Base-by-base conservation (phyloP, 1,284 basidiomycete genomes). In the Irpex rosettiformis region DNA sequence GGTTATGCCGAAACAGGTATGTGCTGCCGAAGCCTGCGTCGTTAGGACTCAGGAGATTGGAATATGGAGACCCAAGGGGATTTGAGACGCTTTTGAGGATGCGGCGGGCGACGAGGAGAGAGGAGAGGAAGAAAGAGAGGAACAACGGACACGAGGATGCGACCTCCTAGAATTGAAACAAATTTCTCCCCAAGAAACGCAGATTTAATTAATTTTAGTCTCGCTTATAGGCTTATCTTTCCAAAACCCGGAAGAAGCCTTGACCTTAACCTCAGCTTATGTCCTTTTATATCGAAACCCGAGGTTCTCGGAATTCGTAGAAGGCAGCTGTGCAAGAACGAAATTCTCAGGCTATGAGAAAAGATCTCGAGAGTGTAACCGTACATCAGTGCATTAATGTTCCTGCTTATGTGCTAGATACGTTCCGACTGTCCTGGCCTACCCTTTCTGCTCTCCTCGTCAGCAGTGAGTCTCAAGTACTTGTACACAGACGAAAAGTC, bases 401-500 rank as follows among this genome's bases (percentile, higher is more conserved):
- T n/a, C 42, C 4, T 45, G 18, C 55, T 21, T 27, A 25, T 29
- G 33, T 22, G 51, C 47, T 49, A 60, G 45, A 56, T 47, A 3
- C 42, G n/a, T 43, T 59, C 61, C 16, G 58, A 62, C 47, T 60
- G 61, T 8, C 52, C 58, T 16, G 28, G 53, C 11, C 57, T 27
- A 8, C 56, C 56, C 8, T 57, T 61, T 25, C 55, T 16, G 10
- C 24, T 54, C 59, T 62, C 62, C 10, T 58, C 58, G 43, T 69
- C 63, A 1, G 57, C 59, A 18, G 63, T 60, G 21, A 64, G 29
- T 47, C 67, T 64, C 56, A 93, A 72, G 69, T 85, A 86, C 58
- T 78, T 75, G 71, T 92, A 94, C 45, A 94, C 85, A 11, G 85
- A 84, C 52, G 89, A 92, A 69, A 94, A 94, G 66, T 94, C 93